These are phyloP conservation scores for Lumnitzera racemosa DNA, from an alignment of 345 rosid species.

Conservation along the genomic window DNA sequence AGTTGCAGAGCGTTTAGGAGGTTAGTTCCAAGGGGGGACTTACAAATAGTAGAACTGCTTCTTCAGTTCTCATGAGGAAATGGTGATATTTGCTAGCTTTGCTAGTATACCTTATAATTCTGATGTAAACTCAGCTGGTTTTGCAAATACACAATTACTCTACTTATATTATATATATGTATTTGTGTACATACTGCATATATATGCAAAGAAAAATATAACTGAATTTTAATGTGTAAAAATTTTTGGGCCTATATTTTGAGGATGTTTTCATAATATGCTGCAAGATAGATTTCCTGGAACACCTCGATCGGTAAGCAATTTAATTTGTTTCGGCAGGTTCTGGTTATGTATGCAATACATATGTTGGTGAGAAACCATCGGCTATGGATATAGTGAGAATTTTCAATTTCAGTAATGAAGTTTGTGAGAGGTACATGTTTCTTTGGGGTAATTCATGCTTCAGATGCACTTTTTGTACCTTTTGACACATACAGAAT, in stretches of 20 bases:
- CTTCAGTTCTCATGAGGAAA: neutral
- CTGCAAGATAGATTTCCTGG: neutral
- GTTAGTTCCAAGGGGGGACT: slow-evolving; percentile 20
- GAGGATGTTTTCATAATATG: too few species aligned
- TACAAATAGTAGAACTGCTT: neutral
- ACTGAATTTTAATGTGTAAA: too few species aligned
- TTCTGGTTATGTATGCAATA: slow-evolving; percentile 70
- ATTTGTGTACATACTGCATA: too few species aligned
- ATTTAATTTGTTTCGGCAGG: slow-evolving; percentile 32
- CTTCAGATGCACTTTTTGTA: neutral
- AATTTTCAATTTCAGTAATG: slow-evolving; percentile 74
- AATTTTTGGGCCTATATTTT: too few species aligned
- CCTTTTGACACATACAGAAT: neutral
- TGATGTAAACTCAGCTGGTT: too few species aligned
- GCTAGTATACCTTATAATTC: too few species aligned
- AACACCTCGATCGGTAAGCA: neutral
- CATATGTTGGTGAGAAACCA: slow-evolving; percentile 45
- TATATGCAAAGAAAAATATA: too few species aligned
- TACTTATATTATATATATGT: too few species aligned
- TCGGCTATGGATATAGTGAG: slow-evolving; percentile 69
- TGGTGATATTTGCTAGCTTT: neutral
- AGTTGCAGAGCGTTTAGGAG: slow-evolving; percentile 90
- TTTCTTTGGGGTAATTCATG: slow-evolving; percentile 2
- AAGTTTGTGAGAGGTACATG: slow-evolving; percentile 59
- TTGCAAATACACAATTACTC: too few species aligned